Conservation (phyloP, 139 green algal species). For the Picochlorum sp. region DNA sequence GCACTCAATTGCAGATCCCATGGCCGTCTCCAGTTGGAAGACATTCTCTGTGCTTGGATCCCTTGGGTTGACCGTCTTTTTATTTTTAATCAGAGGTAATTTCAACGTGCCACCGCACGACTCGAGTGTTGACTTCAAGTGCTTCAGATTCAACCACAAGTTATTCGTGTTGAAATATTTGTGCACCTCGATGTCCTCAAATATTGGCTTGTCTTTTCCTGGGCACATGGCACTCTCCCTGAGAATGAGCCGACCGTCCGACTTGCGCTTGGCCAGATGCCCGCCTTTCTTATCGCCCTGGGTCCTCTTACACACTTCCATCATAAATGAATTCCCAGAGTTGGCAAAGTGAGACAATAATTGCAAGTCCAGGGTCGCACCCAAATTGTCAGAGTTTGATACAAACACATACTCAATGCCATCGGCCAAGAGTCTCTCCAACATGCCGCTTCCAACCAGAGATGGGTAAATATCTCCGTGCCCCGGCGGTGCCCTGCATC, state of each 20-base stretch:
- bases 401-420: conserved; percentile 65
- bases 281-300: conserved; percentile 88
- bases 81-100: conserved; percentile 90
- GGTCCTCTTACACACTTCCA: conserved; percentile 86
- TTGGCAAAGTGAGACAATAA: conserved; percentile 77
- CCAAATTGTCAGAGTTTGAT: conserved; percentile 86
- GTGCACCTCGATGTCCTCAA: conserved; percentile 80
- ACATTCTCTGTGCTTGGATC: conserved; percentile 58
- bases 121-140: conserved; percentile 47
- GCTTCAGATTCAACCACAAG: conserved; percentile 75
- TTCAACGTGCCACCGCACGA: conserved; percentile 48
- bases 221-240: conserved; percentile 80
- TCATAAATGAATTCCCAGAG: conserved; percentile 65
- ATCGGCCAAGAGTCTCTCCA: conserved; percentile 59
- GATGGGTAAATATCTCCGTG: conserved; percentile 92
- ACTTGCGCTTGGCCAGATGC: conserved; percentile 64
- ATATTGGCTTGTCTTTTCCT: conserved; percentile 69
- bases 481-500: conserved; percentile 70
- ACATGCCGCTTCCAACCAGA: conserved; percentile 78
- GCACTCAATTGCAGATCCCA: conserved; percentile 86
- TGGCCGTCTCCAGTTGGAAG: conserved; percentile 88
- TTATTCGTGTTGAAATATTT: conserved; percentile 97
- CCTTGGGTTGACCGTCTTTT: conserved; percentile 86
- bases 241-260: conserved; percentile 65
- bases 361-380: conserved; percentile 74